Evolutionary conservation across 768 basidiomycete genomes (phyloP), one percentile per base, ranked within the genome.

Genomic region (Galerina sulciceps): DNA sequence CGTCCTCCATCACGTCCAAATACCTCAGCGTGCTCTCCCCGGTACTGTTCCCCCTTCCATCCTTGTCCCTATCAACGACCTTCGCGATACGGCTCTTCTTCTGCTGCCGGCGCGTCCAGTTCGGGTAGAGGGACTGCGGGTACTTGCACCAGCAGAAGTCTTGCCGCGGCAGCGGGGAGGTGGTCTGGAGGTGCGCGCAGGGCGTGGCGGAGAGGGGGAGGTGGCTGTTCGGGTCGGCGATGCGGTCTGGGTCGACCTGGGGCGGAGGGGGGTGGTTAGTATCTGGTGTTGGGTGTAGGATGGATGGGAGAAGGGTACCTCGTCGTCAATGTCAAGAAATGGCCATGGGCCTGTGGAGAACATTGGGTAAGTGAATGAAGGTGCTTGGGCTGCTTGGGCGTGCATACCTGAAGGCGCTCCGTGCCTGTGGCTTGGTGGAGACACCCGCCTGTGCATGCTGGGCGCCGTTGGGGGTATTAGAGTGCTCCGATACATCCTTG

Each of bases 91-190:
- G 68, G 52, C 78, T 78, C 38, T 73, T 74, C 51, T 62, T 62
- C 55, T 79, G 77, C 60, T 85, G 85, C 13, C 66, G 67, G 6
- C 66, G 66, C 0, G 81, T 84, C 85, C 85, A 85, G 58, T 85
- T 87, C 10, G 81, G 81, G 58, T 82, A 87, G 11, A 78, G 69
- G 1, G 79, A 77, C 57, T 83, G 79, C 0, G 85, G 84, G 62
- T 86, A 86, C 58, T 74, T 53, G 59, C 64, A 69, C 74, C 72
- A 74, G 62, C 73, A 74, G 23, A 61, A 38, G 17, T 68, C 66
- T 49, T 72, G 72, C 1, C 5, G 26, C 26, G 26, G 26, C 6
- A 6, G 26, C 26, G 26, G 26, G 26, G 26, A 31, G 26, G 26
- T 31, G 26, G 56, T 53, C 42, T 70, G 60, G 6, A 50, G 46